Evolutionary conservation across 208 protist species (phyloP), one percentile per base, ranked within the genome.

Genomic region (Leishmania amazonensis): DNA sequence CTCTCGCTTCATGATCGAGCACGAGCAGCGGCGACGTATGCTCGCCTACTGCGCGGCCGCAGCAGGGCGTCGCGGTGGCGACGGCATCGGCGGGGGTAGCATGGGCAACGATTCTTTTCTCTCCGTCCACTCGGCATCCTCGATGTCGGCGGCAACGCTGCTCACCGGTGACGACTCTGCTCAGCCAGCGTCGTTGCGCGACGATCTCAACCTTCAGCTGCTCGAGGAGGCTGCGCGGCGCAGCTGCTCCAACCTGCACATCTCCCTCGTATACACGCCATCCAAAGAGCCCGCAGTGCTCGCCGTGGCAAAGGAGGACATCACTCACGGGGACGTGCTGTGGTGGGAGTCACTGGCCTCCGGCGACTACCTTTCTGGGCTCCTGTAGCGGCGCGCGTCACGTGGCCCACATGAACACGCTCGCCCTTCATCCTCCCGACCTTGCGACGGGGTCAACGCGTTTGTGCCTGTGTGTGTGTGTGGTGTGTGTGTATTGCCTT

Each of bases 1-100:
- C 83, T 78, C 86, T 42, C 86, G 86, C 65, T 89, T 89, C 67
- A 87, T 86, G 79, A 71, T 87, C 24, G 86, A 89, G 68, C 83
- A 89, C 74, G 83, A 83, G 71, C 76, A 85, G 71, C 83, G 78
- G 70, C 74, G 81, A 13, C 75, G 80, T 70, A 85, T 84, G 80
- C 60, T 84, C 53, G 85, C 80, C 53, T 78, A 75, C 83, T 81
- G 78, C 78, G 74, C 83, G 0, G 83, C 83, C 2, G 78, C 83
- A 35, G 78, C 83, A 21, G 65, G 60, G 3, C 40, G 73, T 45
- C 78, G 78, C 31, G 70, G 73, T 54, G 75, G 65, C 38, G 79
- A 80, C n/a, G 78, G 47, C 11, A 31, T 3, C 28, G 60, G 51
- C 75, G 42, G 67, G 5, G 60, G 65, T 51, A 68, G 78, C 57